Evolutionary conservation across 2,329 filamentous ascomycete species (phyloP), one percentile per base, ranked within the genome.

Genomic region (Fusarium sp.): DNA sequence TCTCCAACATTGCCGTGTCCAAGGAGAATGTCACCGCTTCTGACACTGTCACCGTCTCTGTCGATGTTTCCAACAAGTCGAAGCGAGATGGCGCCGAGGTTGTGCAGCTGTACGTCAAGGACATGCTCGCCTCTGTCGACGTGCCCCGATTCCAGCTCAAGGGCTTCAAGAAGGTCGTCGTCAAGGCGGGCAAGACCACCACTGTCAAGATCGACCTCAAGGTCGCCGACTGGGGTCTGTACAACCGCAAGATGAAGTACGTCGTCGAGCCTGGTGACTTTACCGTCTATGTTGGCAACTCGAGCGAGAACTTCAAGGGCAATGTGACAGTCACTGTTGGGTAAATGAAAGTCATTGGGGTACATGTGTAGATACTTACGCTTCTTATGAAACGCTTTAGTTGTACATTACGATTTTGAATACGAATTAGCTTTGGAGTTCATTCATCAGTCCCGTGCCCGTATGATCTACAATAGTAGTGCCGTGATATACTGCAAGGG

Each of bases 231-330:
- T 84, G 92, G 71, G 87, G 87, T 11, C 83, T 90, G 2, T 91
- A 89, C 54, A 83, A 91, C 79, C 88, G 85, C 1, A 86, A 86
- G 70, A 92, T 93, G 90, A 83, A 91, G 80, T 94, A 94, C 80
- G 91, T 93, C 27, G 92, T 94, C 40, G 93, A 94, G 85, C 88
- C 89, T 4, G 93, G 93, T 2, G 87, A 91, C 45, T 94, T 94
- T 79, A 82, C 86, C 6, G 83, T 93, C 11, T 84, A 87, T 64
- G 87, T 92, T 18, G 93, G 92, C n/a, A 86, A 84, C 62, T 88
- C 87, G 27, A 92, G 90, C 74, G 83, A 83, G 64, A 87, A 91
- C 79, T 78, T 92, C 64, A 86, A 86, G 72, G 84, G 83, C 0
- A 91, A 89, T 76, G 85, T 86, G 37, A 91, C 87, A 2, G 85